A percentile compares a stretch with the other conserved stretches of the same genome.
Evolutionary conservation across 768 basidiomycete species (phyloP).

Genomic region (Lentinula aciculospora): DNA sequence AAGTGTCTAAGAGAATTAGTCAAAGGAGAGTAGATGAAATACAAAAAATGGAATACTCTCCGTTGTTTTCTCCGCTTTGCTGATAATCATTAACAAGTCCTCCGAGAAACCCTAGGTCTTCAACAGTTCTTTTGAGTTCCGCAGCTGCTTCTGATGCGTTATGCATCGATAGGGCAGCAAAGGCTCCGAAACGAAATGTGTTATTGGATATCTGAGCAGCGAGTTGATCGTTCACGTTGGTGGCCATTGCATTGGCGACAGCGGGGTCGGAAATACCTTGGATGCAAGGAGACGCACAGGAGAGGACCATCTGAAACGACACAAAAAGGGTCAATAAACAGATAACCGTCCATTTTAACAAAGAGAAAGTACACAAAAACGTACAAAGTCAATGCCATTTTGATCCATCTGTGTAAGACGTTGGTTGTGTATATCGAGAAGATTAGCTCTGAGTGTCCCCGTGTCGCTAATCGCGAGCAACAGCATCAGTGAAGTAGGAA

Average conservation of each 20-base stretch:
- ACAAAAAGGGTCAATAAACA: no score
- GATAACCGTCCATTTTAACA: no score
- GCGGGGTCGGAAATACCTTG: constrained; percentile 6
- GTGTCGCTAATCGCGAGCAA: not conserved
- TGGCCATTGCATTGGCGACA: constrained; percentile 19
- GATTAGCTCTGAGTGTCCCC: not conserved
- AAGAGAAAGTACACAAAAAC: no score
- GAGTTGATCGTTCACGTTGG: constrained; percentile 26
- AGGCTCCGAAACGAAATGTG: constrained; percentile 27
- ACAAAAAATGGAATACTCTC: not conserved
- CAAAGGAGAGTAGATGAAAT: not conserved
- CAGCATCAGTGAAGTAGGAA: not conserved
- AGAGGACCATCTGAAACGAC: constrained; percentile 3
- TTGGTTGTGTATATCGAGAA: constrained; percentile 7
- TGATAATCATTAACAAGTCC: constrained; percentile 40
- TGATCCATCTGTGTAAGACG: constrained; percentile 7
- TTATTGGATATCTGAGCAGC: constrained; percentile 6
- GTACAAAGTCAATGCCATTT: constrained; percentile 4
- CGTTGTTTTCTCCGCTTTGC: constrained; percentile 25
- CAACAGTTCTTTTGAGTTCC: constrained; percentile 33
- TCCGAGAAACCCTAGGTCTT: constrained; percentile 35
- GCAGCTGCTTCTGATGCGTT: constrained; percentile 34
- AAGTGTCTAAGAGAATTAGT: not conserved
- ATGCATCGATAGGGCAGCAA: constrained; percentile 39
- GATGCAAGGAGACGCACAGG: constrained; percentile 16